Evolutionary conservation across 1,284 basidiomycete species (phyloP).

Genomic region (Malassezia dermatis): DNA sequence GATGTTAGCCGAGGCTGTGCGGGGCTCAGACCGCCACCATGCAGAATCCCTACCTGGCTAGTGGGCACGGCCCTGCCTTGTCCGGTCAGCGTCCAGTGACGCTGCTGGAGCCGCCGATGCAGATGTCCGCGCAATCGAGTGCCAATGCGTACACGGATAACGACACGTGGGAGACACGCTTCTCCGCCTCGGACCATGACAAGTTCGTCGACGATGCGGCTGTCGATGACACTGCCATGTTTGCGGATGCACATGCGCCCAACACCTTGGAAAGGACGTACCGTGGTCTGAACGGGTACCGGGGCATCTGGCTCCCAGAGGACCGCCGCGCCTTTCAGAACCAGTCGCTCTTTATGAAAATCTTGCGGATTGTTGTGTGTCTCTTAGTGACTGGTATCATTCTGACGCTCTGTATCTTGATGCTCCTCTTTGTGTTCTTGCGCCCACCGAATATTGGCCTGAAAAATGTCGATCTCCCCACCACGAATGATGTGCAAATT

Average conservation of each 20-base stretch:
- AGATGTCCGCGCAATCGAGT: background rate
- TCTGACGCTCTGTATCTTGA: constrained; percentile 31
- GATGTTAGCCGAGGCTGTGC: background rate
- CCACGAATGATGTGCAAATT: constrained; percentile 14
- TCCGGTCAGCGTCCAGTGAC: background rate
- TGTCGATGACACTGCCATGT: background rate
- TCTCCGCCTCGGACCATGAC: background rate
- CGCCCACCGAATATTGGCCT: constrained; percentile 41
- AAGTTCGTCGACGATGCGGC: constrained; percentile 1
- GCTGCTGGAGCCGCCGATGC: background rate
- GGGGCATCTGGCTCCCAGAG: constrained; percentile 35
- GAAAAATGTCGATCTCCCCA: constrained; percentile 20
- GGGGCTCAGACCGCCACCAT: background rate
- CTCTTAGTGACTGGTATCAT: constrained; percentile 32
- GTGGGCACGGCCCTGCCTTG: background rate
- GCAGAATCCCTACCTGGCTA: background rate
- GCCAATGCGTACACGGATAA: background rate
- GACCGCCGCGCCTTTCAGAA: constrained; percentile 32
- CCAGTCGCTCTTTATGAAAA: constrained; percentile 27
- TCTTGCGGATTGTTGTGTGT: constrained; percentile 33
- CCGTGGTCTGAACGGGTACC: background rate
- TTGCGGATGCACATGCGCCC: background rate
- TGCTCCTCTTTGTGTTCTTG: constrained; percentile 36
- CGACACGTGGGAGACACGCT: background rate
- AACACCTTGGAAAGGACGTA: background rate